phyloP scores from a whole-genome alignment of 768 basidiomycete species.

The Artomyces pyxidatus region DNA sequence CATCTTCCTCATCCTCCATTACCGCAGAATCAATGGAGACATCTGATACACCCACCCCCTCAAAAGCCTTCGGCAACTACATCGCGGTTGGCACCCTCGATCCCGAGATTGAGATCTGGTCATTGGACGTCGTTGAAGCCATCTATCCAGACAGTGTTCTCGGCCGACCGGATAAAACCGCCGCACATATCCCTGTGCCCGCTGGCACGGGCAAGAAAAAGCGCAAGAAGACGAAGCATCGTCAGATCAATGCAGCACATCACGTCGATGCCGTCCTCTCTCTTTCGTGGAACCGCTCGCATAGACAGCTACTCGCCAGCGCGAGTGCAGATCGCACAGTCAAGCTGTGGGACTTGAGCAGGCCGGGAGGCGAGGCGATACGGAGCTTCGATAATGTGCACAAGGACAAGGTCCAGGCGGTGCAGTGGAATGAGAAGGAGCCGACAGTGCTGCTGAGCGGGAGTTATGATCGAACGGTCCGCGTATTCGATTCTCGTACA shows the following conservation, averaged over 20 bases:
- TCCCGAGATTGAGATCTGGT: constrained; percentile 99
- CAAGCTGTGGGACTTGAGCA: constrained; percentile 93
- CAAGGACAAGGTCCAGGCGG: constrained; percentile 92
- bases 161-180: constrained; percentile 79
- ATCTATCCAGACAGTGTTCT: constrained; percentile 91
- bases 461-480: constrained; percentile 91
- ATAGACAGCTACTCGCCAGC: constrained; percentile 86
- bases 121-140: constrained; percentile 85
- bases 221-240: constrained; percentile 75
- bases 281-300: constrained; percentile 85
- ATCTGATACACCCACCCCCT: constrained; percentile 15
- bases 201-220: constrained; percentile 96
- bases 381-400: constrained; percentile 76
- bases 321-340: constrained; percentile 93
- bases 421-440: constrained; percentile 89
- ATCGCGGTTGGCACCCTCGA: constrained; percentile 96
- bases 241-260: constrained; percentile 50
- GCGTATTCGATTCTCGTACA: constrained; percentile 86
- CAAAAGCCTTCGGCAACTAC: constrained; percentile 63
- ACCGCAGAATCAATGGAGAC: constrained; percentile 23
- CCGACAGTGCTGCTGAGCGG: constrained; percentile 89
- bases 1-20: constrained; percentile 38
- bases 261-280: constrained; percentile 94
- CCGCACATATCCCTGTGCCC: constrained; percentile 68
- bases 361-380: constrained; percentile 57